Evolutionary conservation across 352 stramenopile species (phyloP).

Genomic region (Globisporangium megalacanthum): DNA sequence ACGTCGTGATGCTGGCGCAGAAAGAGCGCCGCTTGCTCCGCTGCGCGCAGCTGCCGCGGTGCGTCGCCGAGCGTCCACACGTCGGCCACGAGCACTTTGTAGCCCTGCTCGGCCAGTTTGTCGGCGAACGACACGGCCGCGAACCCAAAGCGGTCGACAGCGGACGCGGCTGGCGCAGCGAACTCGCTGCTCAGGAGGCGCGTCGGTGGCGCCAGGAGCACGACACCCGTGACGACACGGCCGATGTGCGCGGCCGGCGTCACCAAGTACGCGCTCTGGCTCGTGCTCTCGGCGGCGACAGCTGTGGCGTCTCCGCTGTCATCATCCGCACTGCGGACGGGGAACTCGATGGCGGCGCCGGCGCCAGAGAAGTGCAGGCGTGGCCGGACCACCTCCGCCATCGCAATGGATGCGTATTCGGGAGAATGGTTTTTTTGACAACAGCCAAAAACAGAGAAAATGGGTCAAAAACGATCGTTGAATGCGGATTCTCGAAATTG

Average conservation of each 20-base stretch:
- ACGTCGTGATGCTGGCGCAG: conserved; percentile 69
- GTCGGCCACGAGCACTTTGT: conserved; percentile 80
- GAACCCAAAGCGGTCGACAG: conserved; percentile 38
- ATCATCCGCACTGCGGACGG: conserved; percentile 14
- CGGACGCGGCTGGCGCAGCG: conserved; percentile 3
- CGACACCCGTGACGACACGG: conserved; percentile 77
- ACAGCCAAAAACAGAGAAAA: not conserved
- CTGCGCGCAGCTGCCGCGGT: conserved; percentile 19
- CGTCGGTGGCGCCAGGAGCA: conserved; percentile 51
- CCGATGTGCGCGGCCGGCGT: conserved; percentile 67
- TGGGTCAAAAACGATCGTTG: no score
- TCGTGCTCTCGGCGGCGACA: conserved; percentile 3
- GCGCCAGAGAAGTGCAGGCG: conserved; percentile 44
- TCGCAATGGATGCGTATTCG: not conserved
- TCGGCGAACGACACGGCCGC: conserved; percentile 74
- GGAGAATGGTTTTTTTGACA: not conserved
- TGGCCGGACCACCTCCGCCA: conserved; percentile 27
- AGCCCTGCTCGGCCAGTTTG: conserved; percentile 83
- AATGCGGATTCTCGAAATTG: no score
- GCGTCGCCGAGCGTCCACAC: conserved; percentile 16
- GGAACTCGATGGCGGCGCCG: conserved; percentile 42
- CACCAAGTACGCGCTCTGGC: conserved; percentile 62
- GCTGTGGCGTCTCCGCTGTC: conserved; percentile 1
- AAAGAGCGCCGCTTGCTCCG: conserved; percentile 47
- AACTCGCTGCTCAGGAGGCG: conserved; percentile 26